phyloP scores from a whole-genome alignment of 768 basidiomycete genomes.

The Trametes meyenii region DNA sequence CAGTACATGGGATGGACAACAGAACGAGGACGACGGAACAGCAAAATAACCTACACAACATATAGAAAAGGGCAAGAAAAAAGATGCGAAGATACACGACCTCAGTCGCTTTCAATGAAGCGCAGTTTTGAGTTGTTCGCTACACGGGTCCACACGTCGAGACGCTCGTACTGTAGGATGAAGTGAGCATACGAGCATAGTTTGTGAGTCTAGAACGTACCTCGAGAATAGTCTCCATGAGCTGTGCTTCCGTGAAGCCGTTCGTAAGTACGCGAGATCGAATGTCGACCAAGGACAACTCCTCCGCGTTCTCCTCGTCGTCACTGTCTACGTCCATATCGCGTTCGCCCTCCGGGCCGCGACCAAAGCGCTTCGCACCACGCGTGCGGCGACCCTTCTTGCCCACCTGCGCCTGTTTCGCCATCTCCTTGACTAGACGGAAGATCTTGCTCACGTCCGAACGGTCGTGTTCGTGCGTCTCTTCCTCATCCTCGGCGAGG shows the following conservation, averaged over 20 bases:
- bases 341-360: conserved; percentile 69
- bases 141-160: conserved; percentile 80
- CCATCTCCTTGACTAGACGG: conserved; percentile 90
- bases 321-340: conserved; percentile 62
- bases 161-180: conserved; percentile 74
- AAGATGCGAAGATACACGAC: background rate
- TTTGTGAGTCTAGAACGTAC: conserved; percentile 45
- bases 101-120: conserved; percentile 46
- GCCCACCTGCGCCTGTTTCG: conserved; percentile 38
- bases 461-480: conserved; percentile 64
- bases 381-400: conserved; percentile 40
- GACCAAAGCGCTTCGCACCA: conserved; percentile 60
- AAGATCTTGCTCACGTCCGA: conserved; percentile 85
- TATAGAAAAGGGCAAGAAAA: background rate
- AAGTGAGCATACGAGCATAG: conserved; percentile 11
- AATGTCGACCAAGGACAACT: conserved; percentile 85
- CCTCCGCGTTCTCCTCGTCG: conserved; percentile 57
- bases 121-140: conserved; percentile 82
- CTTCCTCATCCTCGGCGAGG: conserved; percentile 77
- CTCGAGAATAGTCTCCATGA: conserved; percentile 82
- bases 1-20: conserved; percentile 22
- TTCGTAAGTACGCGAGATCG: conserved; percentile 81
- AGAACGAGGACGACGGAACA: conserved; percentile 23
- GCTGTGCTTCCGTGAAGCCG: conserved; percentile 89
- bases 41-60: conserved; percentile 22